Conservation (phyloP, 2,329 filamentous ascomycete species). For the Colletotrichum sidae region DNA sequence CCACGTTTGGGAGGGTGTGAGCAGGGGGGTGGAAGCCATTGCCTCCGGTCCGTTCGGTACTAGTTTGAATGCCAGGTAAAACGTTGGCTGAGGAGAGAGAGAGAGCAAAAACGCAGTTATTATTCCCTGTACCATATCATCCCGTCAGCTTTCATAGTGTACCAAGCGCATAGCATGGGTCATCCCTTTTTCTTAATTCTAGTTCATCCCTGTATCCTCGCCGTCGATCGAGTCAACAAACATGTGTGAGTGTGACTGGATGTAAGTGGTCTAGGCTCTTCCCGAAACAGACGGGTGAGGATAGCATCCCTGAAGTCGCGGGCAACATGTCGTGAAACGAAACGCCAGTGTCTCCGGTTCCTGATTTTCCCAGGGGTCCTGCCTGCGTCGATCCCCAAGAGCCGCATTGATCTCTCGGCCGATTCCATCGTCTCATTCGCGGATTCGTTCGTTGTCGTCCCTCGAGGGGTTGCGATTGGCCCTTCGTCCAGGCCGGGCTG, state of each 20-base stretch:
- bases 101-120: constrained; percentile 3
- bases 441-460: constrained; percentile 1
- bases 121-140: constrained; percentile 29
- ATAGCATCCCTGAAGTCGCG: not conserved
- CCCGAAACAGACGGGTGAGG: too few relatives aligned
- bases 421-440: constrained; percentile 16
- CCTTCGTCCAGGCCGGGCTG: constrained; percentile 26
- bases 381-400: not conserved
- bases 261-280: too few relatives aligned
- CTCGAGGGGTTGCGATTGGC: constrained; percentile 27
- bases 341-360: constrained; percentile 13
- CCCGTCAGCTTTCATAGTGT: not conserved
- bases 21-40: not conserved
- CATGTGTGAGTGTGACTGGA: too few relatives aligned
- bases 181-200: not conserved
- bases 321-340: constrained; percentile 26
- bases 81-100: constrained; percentile 2
- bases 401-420: constrained; percentile 30
- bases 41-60: constrained; percentile 5
- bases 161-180: constrained; percentile 5
- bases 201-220: not conserved
- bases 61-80: constrained; percentile 23
- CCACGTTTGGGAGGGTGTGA: constrained; percentile 4
- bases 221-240: not conserved
- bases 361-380: constrained; percentile 8